phyloP scores from a whole-genome alignment of 192 early-diverging fungal species.

The Rhizoclosmatium sp. region DNA sequence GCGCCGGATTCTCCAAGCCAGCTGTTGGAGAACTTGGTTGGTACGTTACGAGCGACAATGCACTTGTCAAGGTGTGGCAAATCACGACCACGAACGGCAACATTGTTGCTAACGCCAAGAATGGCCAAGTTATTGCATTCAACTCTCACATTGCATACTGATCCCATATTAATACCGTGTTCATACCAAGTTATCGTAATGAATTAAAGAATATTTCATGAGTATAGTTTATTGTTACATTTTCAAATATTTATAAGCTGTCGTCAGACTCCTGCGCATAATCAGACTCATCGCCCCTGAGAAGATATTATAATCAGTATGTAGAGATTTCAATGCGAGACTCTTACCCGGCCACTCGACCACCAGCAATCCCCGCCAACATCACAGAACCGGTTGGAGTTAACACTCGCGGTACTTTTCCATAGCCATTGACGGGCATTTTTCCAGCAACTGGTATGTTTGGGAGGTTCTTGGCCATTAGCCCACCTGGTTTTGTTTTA shows the following conservation, averaged over 20 bases:
- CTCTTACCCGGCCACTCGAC: constrained; percentile 1
- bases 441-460: neutral
- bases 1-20: too few relatives aligned
- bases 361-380: neutral
- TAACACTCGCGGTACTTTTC: constrained; percentile 27
- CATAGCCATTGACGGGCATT: constrained; percentile 22
- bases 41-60: neutral
- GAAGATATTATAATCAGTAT: neutral
- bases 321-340: neutral
- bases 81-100: neutral
- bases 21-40: constrained; percentile 3
- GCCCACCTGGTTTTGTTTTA: constrained; percentile 26
- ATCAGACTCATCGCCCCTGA: neutral
- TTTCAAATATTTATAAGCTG: neutral
- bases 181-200: neutral
- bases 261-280: neutral
- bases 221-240: constrained; percentile 1
- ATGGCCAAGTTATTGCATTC: constrained; percentile 21
- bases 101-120: constrained; percentile 12
- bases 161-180: neutral
- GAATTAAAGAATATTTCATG: neutral
- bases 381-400: neutral
- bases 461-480: neutral
- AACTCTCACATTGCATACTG: constrained; percentile 20
- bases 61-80: constrained; percentile 14